These are phyloP conservation scores for Porphyra umbilicalis DNA, from an alignment of 31 red algal species.

Conservation along the genomic window DNA sequence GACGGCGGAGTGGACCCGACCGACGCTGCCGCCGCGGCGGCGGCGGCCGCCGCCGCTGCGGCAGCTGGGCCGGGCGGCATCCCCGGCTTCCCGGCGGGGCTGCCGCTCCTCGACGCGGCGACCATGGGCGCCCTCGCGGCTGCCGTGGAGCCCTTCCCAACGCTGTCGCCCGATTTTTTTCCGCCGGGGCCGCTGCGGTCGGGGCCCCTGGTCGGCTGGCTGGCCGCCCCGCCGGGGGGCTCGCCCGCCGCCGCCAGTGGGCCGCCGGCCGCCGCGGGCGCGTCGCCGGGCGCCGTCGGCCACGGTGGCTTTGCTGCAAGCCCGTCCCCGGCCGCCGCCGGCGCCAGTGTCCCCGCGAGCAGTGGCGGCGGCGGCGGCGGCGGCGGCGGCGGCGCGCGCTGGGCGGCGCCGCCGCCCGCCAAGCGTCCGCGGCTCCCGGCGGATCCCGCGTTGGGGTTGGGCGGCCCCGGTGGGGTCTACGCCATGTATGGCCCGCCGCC, in stretches of 20 bases:
- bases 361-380: not conserved
- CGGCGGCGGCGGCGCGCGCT: not conserved
- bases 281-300: not conserved
- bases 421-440: not conserved
- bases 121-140: not conserved
- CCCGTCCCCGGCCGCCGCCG: no score
- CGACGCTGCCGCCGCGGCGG: not conserved
- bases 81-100: no score
- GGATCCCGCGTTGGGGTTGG: not conserved
- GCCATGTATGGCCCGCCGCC: not conserved
- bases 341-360: no score
- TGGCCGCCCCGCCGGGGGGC: not conserved
- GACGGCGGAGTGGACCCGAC: not conserved
- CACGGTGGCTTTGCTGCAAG: no score
- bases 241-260: not conserved
- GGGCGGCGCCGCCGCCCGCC: not conserved
- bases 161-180: not conserved
- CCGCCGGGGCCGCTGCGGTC: no score
- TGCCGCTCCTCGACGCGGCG: not conserved
- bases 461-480: not conserved
- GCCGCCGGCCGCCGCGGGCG: not conserved
- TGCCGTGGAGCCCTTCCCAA: not conserved
- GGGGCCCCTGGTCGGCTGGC: not conserved
- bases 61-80: no score
- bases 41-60: not conserved